Base-by-base conservation (phyloP, 2,329 filamentous ascomycete genomes). In the Stagonosporopsis cucurbitacearum region DNA sequence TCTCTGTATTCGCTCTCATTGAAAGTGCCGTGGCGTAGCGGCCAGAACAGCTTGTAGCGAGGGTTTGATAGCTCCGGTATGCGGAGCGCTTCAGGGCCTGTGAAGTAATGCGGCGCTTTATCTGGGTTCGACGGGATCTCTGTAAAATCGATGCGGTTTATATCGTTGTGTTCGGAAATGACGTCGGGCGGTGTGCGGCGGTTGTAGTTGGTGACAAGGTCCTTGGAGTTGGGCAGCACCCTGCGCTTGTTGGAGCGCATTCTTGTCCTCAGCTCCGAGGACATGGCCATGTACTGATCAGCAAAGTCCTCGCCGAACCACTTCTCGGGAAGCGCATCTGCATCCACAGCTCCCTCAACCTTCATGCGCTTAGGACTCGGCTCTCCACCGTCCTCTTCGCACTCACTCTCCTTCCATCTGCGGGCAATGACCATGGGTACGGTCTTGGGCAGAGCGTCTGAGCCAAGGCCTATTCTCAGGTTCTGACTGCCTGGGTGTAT, bases 401-500 rank as follows among this genome's bases (percentile, higher is more conserved):
- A 88, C 77, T 99, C 95, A 56, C 88, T 93, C 68, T 88, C 84
- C 6, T 84, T 80, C 65, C 90, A 90, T 70, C 88, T 91, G 30
- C 89, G 88, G 20, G 94, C 95, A 60, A 98, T 88, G 1, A 91
- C 88, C 90, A 96, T 97, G 5, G 95, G 94, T 36, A 98, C 86
- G 1, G 92, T 96, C 78, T 95, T 96, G 6, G 95, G 95, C 5
- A 99, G 80, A 6, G 93, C 94, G 77, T 99, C 95, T 68, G 91
- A 96, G n/a, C 94, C 93, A 57, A 98, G 87, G 0, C 95, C 95
- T 67, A 99, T 93, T 43, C 95, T 87, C 60, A 99, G 79, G 63
- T 98, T 98, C 76, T 98, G 94, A 72, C 94, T 98, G 26, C 95
- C 95, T 2, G 94, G 88, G 72, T 99, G 95, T 67, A 99, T 91